phyloP scores from a whole-genome alignment of 129 eudicot species.

The Flaveria brownii region DNA sequence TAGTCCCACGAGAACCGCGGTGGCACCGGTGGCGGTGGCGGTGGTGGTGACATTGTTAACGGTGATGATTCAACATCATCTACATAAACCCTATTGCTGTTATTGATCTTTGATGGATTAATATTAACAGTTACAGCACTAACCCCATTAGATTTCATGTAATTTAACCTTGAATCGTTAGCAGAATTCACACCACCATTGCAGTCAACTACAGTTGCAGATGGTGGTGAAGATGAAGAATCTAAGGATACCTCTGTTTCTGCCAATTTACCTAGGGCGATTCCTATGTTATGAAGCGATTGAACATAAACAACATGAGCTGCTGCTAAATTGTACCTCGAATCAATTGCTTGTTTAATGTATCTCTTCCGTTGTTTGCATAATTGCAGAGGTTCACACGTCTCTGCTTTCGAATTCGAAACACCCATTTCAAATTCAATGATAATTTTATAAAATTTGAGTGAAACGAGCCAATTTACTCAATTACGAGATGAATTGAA shows the following conservation, averaged over 20 bases:
- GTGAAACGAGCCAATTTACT: neutral
- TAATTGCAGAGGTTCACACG: conserved; percentile 60
- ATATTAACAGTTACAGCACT: conserved; percentile 52
- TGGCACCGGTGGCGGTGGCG: conserved; percentile 56
- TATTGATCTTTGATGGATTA: conserved; percentile 32
- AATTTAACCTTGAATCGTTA: conserved; percentile 41
- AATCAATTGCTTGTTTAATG: conserved; percentile 80
- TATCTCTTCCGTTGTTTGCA: conserved; percentile 70
- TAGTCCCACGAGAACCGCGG: conserved; percentile 78
- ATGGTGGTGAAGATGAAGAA: conserved; percentile 47
- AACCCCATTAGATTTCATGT: conserved; percentile 53
- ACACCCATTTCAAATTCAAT: conserved; percentile 52
- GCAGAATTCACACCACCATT: neutral
- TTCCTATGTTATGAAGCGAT: conserved; percentile 66
- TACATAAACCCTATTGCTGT: conserved; percentile 44
- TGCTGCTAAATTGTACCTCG: conserved; percentile 81
- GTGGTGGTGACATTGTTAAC: conserved; percentile 47
- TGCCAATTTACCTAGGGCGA: conserved; percentile 66
- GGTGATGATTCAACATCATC: conserved; percentile 41
- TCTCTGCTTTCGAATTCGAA: conserved; percentile 66
- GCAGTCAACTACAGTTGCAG: conserved; percentile 25
- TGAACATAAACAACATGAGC: conserved; percentile 77
- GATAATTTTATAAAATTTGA: neutral
- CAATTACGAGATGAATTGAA: neutral
- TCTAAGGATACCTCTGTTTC: conserved; percentile 53